phyloP scores from a whole-genome alignment of 371 early-diverging fungal species.

The Mortierella sp. region DNA sequence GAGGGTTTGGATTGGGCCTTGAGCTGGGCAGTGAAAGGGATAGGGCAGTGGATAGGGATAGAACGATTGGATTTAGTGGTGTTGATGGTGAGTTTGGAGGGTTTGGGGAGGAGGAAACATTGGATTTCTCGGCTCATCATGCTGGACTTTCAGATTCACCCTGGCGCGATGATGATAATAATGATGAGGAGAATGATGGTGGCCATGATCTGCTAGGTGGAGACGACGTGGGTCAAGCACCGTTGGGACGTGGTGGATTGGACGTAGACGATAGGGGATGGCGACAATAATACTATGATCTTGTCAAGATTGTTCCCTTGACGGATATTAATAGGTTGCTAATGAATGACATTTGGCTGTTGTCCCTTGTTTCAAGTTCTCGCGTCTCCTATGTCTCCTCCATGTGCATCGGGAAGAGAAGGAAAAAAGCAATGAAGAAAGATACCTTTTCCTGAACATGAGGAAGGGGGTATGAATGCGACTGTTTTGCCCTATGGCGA shows the following conservation, averaged over 20 bases:
- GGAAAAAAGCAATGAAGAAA: too few relatives aligned
- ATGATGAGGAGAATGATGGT: neutral
- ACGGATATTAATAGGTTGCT: too few relatives aligned
- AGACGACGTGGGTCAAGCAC: neutral
- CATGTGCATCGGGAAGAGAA: too few relatives aligned
- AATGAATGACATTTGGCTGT: too few relatives aligned
- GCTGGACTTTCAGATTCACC: slow-evolving; percentile 18
- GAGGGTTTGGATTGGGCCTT: neutral
- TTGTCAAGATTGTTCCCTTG: too few relatives aligned
- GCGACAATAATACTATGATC: neutral
- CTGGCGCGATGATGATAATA: slow-evolving; percentile 25
- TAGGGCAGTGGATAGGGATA: neutral
- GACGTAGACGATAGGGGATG: neutral
- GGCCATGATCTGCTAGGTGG: neutral
- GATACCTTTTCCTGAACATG: too few relatives aligned
- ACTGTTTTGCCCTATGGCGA: too few relatives aligned
- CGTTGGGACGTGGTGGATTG: neutral
- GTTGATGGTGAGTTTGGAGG: neutral
- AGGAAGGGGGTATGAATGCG: too few relatives aligned
- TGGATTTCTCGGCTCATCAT: slow-evolving; percentile 42
- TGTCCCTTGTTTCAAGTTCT: too few relatives aligned
- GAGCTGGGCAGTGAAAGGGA: neutral
- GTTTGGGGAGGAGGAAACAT: slow-evolving; percentile 20
- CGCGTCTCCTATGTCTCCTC: too few relatives aligned
- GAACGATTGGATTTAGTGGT: neutral